Conservation (phyloP, 176 grass and related monocot species). For the Cenchrus americanus region DNA sequence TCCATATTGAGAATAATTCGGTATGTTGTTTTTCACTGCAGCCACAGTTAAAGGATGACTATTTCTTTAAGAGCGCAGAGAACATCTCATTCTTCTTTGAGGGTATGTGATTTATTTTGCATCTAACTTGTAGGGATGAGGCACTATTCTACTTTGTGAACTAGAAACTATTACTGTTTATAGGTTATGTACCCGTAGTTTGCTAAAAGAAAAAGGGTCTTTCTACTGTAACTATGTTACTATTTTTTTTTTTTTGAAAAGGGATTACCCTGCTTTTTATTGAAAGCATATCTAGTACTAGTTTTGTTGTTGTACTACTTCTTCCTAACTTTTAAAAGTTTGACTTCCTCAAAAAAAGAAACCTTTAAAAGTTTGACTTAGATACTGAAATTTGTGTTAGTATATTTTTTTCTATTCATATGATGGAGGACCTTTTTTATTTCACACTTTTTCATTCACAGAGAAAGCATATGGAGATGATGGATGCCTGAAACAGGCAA, state of each 20-base stretch:
- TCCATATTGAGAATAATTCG: slow-evolving; percentile 8
- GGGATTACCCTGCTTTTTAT: no score
- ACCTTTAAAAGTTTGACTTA: neutral
- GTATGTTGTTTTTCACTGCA: slow-evolving; percentile 43
- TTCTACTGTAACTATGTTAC: neutral
- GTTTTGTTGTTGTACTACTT: slow-evolving; percentile 5
- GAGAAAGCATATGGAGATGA: slow-evolving; percentile 91
- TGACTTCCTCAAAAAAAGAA: no score
- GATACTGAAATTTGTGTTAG: neutral
- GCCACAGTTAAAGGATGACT: slow-evolving; percentile 77
- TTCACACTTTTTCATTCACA: slow-evolving; percentile 35
- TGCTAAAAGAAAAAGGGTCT: neutral
- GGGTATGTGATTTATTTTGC: slow-evolving; percentile 51
- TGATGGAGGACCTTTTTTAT: neutral
- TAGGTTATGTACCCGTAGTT: neutral
- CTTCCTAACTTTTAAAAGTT: neutral
- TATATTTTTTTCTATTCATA: neutral
- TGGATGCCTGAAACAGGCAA: slow-evolving; percentile 85
- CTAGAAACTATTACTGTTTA: slow-evolving; percentile 19
- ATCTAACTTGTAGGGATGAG: neutral
- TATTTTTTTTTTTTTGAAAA: no score
- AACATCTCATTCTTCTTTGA: slow-evolving; percentile 99
- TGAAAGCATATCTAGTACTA: no score
- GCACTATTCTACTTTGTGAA: neutral
- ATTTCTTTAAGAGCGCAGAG: slow-evolving; percentile 88